phyloP scores from a whole-genome alignment of 805 yeast species.

The Candida fluviatilis region DNA sequence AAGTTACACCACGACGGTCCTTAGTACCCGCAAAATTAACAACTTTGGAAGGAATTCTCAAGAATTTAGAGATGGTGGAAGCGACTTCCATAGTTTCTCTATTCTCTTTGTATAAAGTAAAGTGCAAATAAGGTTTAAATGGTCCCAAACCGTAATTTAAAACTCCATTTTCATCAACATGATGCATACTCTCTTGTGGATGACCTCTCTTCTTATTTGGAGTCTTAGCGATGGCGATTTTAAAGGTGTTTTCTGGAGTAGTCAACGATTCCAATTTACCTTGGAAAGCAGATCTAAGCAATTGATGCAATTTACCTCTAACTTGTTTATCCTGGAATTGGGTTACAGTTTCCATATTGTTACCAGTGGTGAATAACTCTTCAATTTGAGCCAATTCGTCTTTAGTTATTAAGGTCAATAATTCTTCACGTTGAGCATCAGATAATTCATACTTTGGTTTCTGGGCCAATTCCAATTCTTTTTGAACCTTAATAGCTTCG shows the following conservation, averaged over 20 bases:
- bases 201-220: constrained; percentile 31
- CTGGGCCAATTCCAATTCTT: constrained; percentile 16
- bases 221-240: constrained; percentile 50
- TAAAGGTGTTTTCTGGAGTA: constrained; percentile 60
- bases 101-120: constrained; percentile 86
- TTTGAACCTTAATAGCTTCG: constrained; percentile 22
- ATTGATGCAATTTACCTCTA: constrained; percentile 78
- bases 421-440: constrained; percentile 42
- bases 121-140: constrained; percentile 62
- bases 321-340: constrained; percentile 60
- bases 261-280: constrained; percentile 79
- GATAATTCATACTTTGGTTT: constrained; percentile 39
- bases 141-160: constrained; percentile 74
- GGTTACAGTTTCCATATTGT: constrained; percentile 53
- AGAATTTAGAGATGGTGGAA: constrained; percentile 61
- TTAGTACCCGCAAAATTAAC: constrained; percentile 92
- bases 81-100: constrained; percentile 98
- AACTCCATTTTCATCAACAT: constrained; percentile 46
- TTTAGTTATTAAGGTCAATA: constrained; percentile 55
- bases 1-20: constrained; percentile 94
- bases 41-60: constrained; percentile 67
- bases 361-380: constrained; percentile 50
- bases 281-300: constrained; percentile 68
- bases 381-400: constrained; percentile 56
- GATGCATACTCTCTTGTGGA: constrained; percentile 34